Evolutionary conservation across 305 asterid species (phyloP), one percentile per base, ranked within the genome.

Genomic region (Euphrasia arctica): DNA sequence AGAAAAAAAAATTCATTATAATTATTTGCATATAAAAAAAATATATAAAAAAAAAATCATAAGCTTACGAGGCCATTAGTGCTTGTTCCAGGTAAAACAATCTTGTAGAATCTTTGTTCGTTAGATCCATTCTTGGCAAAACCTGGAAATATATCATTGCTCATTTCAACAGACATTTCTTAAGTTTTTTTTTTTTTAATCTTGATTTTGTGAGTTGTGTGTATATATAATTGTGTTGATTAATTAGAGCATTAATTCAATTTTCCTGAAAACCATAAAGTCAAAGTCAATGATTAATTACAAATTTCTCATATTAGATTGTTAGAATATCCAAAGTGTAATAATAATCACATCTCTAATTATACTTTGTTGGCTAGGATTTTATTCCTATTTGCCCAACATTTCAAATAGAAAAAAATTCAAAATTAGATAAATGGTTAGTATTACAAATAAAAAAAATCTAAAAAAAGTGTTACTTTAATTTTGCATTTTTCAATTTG

Each of bases 21-120:
- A 15, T 4, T 0, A 7, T 50, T 27, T 56, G 29, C 8, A 27
- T 9, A 29, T 11, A 31, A 49, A n/a, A 12, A 25, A 25, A 25
- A 25, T 18, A 18, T 18, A 49, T 22, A 25, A 25, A 34, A 15
- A 15, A 15, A 51, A 64, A 11, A 51, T 22, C 11, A 2, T 9
- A 28, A 70, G 25, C 75, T 75, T 70, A 75, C 79, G 2, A 54
- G 11, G 13, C 66, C 73, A 34, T 4, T 11, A 0, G 42, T 36
- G 15, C 8, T 57, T 41, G 75, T 62, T 34, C 60, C 64, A 45
- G 79, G 72, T 18, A 70, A 15, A 45, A 71, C 15, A 47, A 75
- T n/a, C 52, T 67, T 71, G 71, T 63, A 71, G 63, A 75, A 75
- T 34, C 71, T 57, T 28, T 9, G 27, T 31, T 1, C 50, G 18